These are phyloP conservation scores for Ilex asprella DNA, from an alignment of 257 asterid species.

Conservation along the genomic window DNA sequence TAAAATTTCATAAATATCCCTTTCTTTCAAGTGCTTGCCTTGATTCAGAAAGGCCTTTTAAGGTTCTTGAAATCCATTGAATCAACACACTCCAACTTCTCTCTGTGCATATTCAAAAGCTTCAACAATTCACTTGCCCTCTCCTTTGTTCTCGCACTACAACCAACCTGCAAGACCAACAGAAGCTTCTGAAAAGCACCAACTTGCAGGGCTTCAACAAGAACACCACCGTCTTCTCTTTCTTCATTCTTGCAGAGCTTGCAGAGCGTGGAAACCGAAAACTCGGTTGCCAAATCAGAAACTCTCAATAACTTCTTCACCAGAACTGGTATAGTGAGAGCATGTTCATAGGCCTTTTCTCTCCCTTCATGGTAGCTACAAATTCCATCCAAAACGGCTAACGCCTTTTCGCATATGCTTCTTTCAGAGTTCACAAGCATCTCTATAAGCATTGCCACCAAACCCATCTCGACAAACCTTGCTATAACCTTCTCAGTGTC, in stretches of 20 bases:
- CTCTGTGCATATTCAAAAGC: slow-evolving; percentile 28
- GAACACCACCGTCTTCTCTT: slow-evolving; percentile 1
- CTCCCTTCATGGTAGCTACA: slow-evolving; percentile 33
- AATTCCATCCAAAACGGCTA: slow-evolving; percentile 43
- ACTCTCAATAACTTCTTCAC: slow-evolving; percentile 49
- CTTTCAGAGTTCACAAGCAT: slow-evolving; percentile 37
- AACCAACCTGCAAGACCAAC: slow-evolving; percentile 42
- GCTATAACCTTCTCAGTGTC: slow-evolving; percentile 2
- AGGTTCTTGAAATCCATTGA: slow-evolving; percentile 44
- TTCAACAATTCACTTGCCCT: slow-evolving; percentile 42
- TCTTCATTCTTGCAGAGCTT: slow-evolving; percentile 21
- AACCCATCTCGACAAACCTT: slow-evolving; percentile 27
- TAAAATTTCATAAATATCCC: too few relatives aligned
- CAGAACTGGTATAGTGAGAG: slow-evolving; percentile 34
- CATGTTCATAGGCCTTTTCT: slow-evolving; percentile 27
- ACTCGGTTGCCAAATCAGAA: slow-evolving; percentile 42
- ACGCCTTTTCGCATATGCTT: slow-evolving; percentile 45
- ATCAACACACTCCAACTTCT: slow-evolving; percentile 33
- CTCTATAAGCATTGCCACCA: slow-evolving; percentile 27
- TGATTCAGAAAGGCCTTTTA: slow-evolving; percentile 32
- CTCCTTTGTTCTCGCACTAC: slow-evolving; percentile 40
- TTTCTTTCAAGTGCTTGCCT: too few relatives aligned
- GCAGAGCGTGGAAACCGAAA: slow-evolving; percentile 43
- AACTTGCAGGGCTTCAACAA: slow-evolving; percentile 31
- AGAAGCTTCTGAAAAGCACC: slow-evolving; percentile 56